Percentiles rank a stretch among this genome's conserved stretches.
Conservation (phyloP, 768 basidiomycete genomes). For the Mycena epipterygia region DNA sequence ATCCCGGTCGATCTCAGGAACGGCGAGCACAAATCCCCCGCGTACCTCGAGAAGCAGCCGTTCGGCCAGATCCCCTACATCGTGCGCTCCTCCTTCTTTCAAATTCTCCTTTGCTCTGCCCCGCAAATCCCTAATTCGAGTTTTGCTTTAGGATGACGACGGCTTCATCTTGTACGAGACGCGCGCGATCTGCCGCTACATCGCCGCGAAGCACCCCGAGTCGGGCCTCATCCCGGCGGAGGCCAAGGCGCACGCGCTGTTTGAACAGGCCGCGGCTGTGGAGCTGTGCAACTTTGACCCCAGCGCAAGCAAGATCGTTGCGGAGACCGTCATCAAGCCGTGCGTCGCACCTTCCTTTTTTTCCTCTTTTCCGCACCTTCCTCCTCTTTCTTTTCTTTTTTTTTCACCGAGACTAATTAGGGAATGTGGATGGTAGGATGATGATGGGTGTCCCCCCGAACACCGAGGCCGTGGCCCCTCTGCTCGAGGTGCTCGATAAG, state of each 20-base stretch:
- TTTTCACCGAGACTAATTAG: too few relatives aligned
- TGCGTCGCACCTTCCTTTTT: too few relatives aligned
- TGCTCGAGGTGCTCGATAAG: conserved; percentile 46
- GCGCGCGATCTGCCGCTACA: conserved; percentile 49
- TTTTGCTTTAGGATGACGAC: conserved; percentile 27
- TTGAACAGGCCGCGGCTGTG: conserved; percentile 11
- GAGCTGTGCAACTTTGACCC: conserved; percentile 63
- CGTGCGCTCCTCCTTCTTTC: too few relatives aligned
- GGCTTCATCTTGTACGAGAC: conserved; percentile 48
- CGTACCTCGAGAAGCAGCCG: too few relatives aligned
- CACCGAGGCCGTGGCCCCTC: conserved; percentile 36
- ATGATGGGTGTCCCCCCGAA: conserved; percentile 42
- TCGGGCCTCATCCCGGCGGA: conserved; percentile 33
- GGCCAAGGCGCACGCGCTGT: conserved; percentile 2
- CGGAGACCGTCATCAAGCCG: conserved; percentile 63
- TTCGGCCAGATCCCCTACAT: too few relatives aligned
- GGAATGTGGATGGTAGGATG: too few relatives aligned
- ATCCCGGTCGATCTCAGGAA: too few relatives aligned
- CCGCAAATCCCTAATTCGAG: too few relatives aligned
- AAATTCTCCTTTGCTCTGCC: too few relatives aligned
- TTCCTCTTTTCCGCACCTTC: too few relatives aligned
- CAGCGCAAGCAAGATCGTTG: conserved; percentile 54
- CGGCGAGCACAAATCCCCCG: too few relatives aligned
- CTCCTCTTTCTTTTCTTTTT: too few relatives aligned
- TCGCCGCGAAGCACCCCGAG: conserved; percentile 27